Conservation (phyloP, 2,329 filamentous ascomycete genomes). For the Incumbomyces delicatus region DNA sequence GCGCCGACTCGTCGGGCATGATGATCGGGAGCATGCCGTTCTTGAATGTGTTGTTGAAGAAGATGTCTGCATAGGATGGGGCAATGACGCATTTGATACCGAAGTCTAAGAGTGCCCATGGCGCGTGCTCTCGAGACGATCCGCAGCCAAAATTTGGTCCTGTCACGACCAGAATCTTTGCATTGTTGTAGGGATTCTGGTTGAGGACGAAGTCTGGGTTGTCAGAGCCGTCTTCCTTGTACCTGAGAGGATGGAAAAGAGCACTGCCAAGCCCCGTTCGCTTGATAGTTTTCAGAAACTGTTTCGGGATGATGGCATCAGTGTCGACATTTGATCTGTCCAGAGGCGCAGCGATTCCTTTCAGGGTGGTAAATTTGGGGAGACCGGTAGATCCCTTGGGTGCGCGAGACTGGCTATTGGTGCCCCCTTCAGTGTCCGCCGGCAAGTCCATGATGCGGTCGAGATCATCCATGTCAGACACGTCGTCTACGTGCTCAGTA, state of each 20-base stretch:
- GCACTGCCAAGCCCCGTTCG: constrained; percentile 83
- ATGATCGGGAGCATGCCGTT: constrained; percentile 93
- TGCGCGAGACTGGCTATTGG: constrained; percentile 38
- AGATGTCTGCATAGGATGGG: constrained; percentile 81
- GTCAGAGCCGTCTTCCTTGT: constrained; percentile 61
- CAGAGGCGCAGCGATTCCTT: constrained; percentile 78
- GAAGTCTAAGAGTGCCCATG: constrained; percentile 93
- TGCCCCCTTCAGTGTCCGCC: constrained; percentile 61
- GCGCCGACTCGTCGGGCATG: constrained; percentile 56
- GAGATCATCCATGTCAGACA: constrained; percentile 52
- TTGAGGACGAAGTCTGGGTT: constrained; percentile 82
- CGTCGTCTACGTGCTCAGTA: constrained; percentile 47
- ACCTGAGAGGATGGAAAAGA: constrained; percentile 78
- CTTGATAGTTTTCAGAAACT: constrained; percentile 99
- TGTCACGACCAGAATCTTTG: constrained; percentile 86
- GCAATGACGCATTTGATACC: constrained; percentile 92
- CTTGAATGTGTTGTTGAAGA: constrained; percentile 99
- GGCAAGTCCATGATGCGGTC: constrained; percentile 54
- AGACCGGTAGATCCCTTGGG: constrained; percentile 52
- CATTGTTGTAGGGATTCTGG: constrained; percentile 68
- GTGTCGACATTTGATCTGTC: constrained; percentile 90
- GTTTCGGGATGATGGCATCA: constrained; percentile 98
- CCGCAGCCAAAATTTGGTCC: constrained; percentile 95
- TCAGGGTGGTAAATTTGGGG: constrained; percentile 72
- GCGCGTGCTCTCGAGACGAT: constrained; percentile 84